These are phyloP conservation scores for Malbranchea zuffiana DNA, from an alignment of 2,329 filamentous ascomycete genomes.

Conservation along the genomic window DNA sequence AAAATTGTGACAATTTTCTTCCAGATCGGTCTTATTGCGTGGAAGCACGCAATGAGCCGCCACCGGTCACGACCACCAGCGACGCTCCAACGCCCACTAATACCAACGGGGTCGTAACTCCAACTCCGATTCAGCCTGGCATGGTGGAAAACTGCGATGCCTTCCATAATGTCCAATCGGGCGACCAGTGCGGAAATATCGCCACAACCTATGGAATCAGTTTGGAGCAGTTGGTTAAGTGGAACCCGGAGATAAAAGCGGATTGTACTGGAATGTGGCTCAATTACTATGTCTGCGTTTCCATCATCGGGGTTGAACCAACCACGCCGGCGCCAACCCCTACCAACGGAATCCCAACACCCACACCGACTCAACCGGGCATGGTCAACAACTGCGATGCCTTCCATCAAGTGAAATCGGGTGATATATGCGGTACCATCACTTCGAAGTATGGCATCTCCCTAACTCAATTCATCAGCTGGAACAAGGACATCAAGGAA, in stretches of 20 bases:
- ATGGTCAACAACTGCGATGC: conserved; percentile 1
- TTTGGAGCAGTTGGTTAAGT: conserved; percentile 13
- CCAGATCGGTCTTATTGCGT: conserved; percentile 4
- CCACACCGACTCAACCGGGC: conserved; percentile 1
- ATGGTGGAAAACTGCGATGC: conserved; percentile 6
- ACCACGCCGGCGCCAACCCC: conserved; percentile 9
- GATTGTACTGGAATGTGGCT: conserved; percentile 15
- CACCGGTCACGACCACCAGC: background rate
- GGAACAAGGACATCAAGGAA: conserved; percentile 8
- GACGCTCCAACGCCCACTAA: background rate
- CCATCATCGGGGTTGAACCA: background rate
- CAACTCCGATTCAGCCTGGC: conserved; percentile 6
- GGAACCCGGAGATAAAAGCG: conserved; percentile 18
- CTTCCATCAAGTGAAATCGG: conserved; percentile 1
- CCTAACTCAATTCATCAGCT: conserved; percentile 8
- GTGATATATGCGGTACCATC: conserved; percentile 4
- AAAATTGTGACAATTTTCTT: background rate
- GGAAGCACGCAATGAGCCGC: conserved; percentile 6
- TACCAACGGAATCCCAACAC: conserved; percentile 3
- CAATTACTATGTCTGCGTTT: conserved; percentile 19
- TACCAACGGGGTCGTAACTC: conserved; percentile 1
- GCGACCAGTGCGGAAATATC: conserved; percentile 3
- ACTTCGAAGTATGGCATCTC: background rate
- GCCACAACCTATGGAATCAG: conserved; percentile 11
- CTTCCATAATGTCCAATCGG: conserved; percentile 1